Percentiles rank a stretch among this genome's conserved stretches.
Evolutionary conservation across 1,284 basidiomycete genomes (phyloP).

Genomic region (Ustilago trichophora): DNA sequence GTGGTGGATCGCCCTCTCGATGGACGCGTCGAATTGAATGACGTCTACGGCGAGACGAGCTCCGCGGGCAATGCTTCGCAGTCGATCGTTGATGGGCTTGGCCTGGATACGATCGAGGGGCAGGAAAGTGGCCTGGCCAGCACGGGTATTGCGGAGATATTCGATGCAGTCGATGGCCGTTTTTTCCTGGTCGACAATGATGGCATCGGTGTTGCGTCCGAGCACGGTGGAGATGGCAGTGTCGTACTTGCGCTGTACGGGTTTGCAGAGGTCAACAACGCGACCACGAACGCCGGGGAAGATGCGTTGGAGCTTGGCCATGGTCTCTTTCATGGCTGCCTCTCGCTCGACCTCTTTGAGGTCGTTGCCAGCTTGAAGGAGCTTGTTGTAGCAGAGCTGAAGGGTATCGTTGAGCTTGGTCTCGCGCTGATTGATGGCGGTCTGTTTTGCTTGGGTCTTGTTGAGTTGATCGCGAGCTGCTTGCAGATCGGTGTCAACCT

Average conservation of each 20-base stretch:
- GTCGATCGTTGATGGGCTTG: constrained; percentile 92
- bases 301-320: constrained; percentile 78
- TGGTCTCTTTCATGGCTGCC: constrained; percentile 81
- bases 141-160: constrained; percentile 94
- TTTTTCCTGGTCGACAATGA: constrained; percentile 95
- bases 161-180: constrained; percentile 96
- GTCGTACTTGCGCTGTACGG: constrained; percentile 90
- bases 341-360: constrained; percentile 81
- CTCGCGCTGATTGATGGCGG: constrained; percentile 70
- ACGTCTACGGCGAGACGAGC: constrained; percentile 94
- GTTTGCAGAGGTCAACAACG: constrained; percentile 90
- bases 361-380: constrained; percentile 70
- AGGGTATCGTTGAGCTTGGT: constrained; percentile 82
- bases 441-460: constrained; percentile 78
- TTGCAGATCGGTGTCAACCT: constrained; percentile 25
- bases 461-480: constrained; percentile 76
- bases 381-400: constrained; percentile 80
- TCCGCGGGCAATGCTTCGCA: constrained; percentile 87
- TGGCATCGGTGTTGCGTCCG: constrained; percentile 91
- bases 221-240: constrained; percentile 92
- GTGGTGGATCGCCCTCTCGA: constrained; percentile 91
- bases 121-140: constrained; percentile 94
- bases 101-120: constrained; percentile 95
- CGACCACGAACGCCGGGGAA: constrained; percentile 73
- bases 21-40: constrained; percentile 66